phyloP scores from a whole-genome alignment of 2,329 filamentous ascomycete genomes.

The Grosmannia huntii region DNA sequence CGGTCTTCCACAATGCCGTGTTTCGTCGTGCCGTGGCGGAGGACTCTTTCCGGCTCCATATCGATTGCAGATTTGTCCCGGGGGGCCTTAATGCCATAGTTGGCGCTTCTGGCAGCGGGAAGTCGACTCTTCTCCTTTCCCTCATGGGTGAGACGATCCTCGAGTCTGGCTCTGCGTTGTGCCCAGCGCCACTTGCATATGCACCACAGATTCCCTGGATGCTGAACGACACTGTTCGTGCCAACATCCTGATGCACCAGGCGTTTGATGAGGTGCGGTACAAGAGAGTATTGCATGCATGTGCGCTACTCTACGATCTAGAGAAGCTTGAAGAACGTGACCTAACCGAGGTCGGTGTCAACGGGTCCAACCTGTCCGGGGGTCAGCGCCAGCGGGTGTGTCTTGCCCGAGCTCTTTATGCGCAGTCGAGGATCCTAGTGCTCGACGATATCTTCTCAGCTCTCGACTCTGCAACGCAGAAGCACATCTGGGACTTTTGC shows the following conservation, averaged over 20 bases:
- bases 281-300: slow-evolving; percentile 15
- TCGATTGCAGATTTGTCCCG: slow-evolving; percentile 38
- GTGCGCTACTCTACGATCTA: slow-evolving; percentile 16
- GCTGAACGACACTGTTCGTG: slow-evolving; percentile 20
- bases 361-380: slow-evolving; percentile 14
- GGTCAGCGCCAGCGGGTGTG: slow-evolving; percentile 20
- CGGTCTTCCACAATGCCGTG: slow-evolving; percentile 30
- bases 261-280: slow-evolving; percentile 18
- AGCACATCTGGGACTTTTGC: slow-evolving; percentile 41
- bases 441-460: slow-evolving; percentile 49
- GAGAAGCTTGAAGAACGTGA: slow-evolving; percentile 12
- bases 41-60: slow-evolving; percentile 33
- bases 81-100: slow-evolving; percentile 41
- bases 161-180: slow-evolving; percentile 32
- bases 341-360: slow-evolving; percentile 13
- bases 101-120: slow-evolving; percentile 43
- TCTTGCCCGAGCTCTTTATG: slow-evolving; percentile 44
- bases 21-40: slow-evolving; percentile 18
- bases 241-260: slow-evolving; percentile 15
- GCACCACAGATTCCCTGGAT: slow-evolving; percentile 26
- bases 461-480: slow-evolving; percentile 44
- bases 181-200: slow-evolving; percentile 21
- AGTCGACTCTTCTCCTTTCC: slow-evolving; percentile 40
- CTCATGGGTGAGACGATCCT: slow-evolving; percentile 42
- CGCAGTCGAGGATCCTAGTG: slow-evolving; percentile 38